These are phyloP conservation scores for Perilla frutescens DNA, from an alignment of 257 asterid species.

Conservation along the genomic window DNA sequence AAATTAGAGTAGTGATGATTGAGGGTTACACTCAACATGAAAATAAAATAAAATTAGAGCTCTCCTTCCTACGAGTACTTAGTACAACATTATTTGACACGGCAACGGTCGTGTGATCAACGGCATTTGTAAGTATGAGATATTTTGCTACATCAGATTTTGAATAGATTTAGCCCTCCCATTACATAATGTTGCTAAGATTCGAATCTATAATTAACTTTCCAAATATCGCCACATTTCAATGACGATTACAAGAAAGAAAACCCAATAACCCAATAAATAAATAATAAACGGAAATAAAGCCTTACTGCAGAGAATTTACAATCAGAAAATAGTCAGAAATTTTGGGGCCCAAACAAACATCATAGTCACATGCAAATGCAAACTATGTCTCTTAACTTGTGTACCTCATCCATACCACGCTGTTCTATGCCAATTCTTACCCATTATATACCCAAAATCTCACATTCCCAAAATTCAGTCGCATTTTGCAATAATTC, in stretches of 20 bases:
- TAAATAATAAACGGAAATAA: background rate
- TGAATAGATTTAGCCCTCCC: too few relatives aligned
- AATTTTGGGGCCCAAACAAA: slow-evolving; percentile 54
- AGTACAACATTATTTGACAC: too few relatives aligned
- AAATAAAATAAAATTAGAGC: too few relatives aligned
- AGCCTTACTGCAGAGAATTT: slow-evolving; percentile 29
- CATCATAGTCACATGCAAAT: slow-evolving; percentile 56
- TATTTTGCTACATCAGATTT: too few relatives aligned
- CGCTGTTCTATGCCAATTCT: slow-evolving; percentile 16
- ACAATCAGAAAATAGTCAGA: background rate
- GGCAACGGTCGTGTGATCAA: too few relatives aligned
- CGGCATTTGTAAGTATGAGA: too few relatives aligned
- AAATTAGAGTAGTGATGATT: too few relatives aligned
- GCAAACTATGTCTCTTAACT: slow-evolving; percentile 20
- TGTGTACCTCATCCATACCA: slow-evolving; percentile 22
- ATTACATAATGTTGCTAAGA: too few relatives aligned
- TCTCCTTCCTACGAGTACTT: too few relatives aligned
- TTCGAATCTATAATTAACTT: too few relatives aligned
- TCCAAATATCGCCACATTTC: too few relatives aligned
- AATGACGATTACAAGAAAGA: background rate
- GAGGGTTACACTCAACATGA: too few relatives aligned
- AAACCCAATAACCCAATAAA: background rate
- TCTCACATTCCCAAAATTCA: slow-evolving; percentile 9
- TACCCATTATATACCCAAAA: slow-evolving; percentile 16
- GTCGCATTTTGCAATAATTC: background rate